Conservation (phyloP, 2,329 filamentous ascomycete species). For the Alternaria sp. region DNA sequence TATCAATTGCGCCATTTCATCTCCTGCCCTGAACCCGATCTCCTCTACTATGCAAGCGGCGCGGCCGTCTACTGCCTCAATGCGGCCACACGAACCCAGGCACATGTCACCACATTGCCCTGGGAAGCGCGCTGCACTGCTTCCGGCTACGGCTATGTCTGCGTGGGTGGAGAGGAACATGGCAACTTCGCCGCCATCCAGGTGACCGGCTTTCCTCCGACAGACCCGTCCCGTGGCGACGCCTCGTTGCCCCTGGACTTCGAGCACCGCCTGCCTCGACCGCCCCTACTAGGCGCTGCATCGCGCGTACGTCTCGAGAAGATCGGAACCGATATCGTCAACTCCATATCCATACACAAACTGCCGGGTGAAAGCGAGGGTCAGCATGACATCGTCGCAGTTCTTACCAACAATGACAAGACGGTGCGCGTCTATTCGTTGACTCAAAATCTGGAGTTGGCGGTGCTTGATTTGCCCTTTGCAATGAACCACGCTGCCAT, state of each 20-base stretch:
- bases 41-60: conserved; percentile 86
- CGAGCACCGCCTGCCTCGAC: conserved; percentile 38
- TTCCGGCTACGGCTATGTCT: conserved; percentile 88
- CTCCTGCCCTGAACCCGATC: conserved; percentile 77
- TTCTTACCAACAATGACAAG: conserved; percentile 90
- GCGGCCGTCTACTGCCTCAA: conserved; percentile 67
- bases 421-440: conserved; percentile 87
- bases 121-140: conserved; percentile 82
- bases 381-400: conserved; percentile 71
- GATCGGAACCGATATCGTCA: conserved; percentile 71
- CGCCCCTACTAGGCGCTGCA: conserved; percentile 51
- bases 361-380: conserved; percentile 52
- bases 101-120: conserved; percentile 75
- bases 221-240: conserved; percentile 63
- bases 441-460: conserved; percentile 71
- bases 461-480: conserved; percentile 78
- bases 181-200: conserved; percentile 87
- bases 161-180: conserved; percentile 82
- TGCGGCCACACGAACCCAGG: conserved; percentile 75
- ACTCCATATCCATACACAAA: conserved; percentile 72
- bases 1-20: conserved; percentile 92
- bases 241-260: conserved; percentile 65
- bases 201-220: conserved; percentile 57
- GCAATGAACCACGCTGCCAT: conserved; percentile 95
- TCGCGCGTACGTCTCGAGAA: conserved; percentile 62